These are phyloP conservation scores for Pseudozyma tsukubaensis DNA, from an alignment of 1,284 basidiomycete genomes.

Conservation along the genomic window DNA sequence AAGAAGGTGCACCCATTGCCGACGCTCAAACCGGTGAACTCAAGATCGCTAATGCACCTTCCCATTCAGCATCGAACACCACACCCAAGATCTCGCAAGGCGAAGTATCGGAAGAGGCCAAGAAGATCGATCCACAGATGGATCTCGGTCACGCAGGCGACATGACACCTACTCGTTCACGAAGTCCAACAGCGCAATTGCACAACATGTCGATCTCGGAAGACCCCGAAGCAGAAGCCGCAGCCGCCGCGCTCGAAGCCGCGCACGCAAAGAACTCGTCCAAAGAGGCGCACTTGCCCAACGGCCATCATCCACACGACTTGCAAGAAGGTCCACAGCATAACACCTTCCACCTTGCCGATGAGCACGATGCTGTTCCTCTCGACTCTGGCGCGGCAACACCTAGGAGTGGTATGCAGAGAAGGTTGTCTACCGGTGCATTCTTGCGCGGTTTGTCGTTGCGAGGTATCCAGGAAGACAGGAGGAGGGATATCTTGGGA, in stretches of 20 bases:
- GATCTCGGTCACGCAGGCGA: constrained; percentile 14
- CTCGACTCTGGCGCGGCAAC: constrained; percentile 34
- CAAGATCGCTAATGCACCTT: constrained; percentile 29
- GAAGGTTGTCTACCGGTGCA: constrained; percentile 58
- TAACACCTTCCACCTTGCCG: constrained; percentile 44
- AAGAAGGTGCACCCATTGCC: constrained; percentile 44
- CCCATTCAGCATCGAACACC: constrained; percentile 3
- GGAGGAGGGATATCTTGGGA: constrained; percentile 50
- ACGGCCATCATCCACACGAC: constrained; percentile 44
- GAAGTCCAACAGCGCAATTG: constrained; percentile 28
- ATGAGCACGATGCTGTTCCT: constrained; percentile 34
- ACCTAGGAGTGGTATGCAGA: constrained; percentile 36
- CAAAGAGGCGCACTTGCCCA: constrained; percentile 15
- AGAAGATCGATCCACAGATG: constrained; percentile 5
- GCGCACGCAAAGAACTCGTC: constrained; percentile 31
- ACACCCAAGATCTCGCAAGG: constrained; percentile 12
- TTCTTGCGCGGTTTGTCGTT: constrained; percentile 47
- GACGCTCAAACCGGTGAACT: constrained; percentile 43
- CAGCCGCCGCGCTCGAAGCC: constrained; percentile 36
- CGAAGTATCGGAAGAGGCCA: constrained; percentile 18
- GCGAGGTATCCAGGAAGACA: constrained; percentile 54
- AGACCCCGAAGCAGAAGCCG: constrained; percentile 32
- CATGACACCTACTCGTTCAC: constrained; percentile 25
- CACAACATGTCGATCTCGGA: constrained; percentile 32
- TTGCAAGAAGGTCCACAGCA: constrained; percentile 47